Evolutionary conservation across 2,329 filamentous ascomycete genomes (phyloP).

Genomic region (Tympanopsis confertula): DNA sequence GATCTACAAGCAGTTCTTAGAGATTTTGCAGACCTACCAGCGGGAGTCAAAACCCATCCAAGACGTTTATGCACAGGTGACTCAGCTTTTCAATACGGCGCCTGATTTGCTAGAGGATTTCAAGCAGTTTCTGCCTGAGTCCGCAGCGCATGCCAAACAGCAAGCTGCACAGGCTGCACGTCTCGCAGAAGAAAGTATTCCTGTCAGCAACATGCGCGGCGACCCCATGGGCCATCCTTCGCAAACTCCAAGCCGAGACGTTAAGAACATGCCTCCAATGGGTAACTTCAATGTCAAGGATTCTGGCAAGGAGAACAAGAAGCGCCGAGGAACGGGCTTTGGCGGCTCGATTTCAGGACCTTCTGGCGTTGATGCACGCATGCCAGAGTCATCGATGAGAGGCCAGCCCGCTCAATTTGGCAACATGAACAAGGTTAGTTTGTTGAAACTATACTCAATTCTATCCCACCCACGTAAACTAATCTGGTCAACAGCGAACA

Average conservation of each 20-base stretch:
- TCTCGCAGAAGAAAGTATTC: neutral
- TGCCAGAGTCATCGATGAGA: neutral
- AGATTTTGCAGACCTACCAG: slow-evolving; percentile 96
- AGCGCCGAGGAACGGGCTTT: slow-evolving; percentile 51
- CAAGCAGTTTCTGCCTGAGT: slow-evolving; percentile 95
- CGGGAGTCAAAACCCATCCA: slow-evolving; percentile 96
- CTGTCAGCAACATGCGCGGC: neutral
- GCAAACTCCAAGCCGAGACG: slow-evolving; percentile 28
- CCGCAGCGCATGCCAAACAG: slow-evolving; percentile 42
- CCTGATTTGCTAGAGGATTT: slow-evolving; percentile 95
- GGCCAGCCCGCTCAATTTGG: neutral
- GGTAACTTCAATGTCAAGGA: slow-evolving; percentile 61
- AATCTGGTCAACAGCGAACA: slow-evolving; percentile 38
- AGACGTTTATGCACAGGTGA: slow-evolving; percentile 95
- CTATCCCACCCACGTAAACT: neutral
- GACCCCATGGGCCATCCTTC: neutral
- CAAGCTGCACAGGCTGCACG: slow-evolving; percentile 11
- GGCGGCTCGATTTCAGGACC: neutral
- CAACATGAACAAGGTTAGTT: neutral
- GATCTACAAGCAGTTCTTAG: slow-evolving; percentile 97
- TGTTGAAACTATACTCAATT: neutral
- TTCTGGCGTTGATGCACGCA: neutral
- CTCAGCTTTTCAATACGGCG: slow-evolving; percentile 80
- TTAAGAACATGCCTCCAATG: slow-evolving; percentile 78
- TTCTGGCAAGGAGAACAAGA: slow-evolving; percentile 77